Evolutionary conservation across 2,329 filamentous ascomycete species (phyloP), one percentile per base, ranked within the genome.

Genomic region (Herpotrichia juniperi): DNA sequence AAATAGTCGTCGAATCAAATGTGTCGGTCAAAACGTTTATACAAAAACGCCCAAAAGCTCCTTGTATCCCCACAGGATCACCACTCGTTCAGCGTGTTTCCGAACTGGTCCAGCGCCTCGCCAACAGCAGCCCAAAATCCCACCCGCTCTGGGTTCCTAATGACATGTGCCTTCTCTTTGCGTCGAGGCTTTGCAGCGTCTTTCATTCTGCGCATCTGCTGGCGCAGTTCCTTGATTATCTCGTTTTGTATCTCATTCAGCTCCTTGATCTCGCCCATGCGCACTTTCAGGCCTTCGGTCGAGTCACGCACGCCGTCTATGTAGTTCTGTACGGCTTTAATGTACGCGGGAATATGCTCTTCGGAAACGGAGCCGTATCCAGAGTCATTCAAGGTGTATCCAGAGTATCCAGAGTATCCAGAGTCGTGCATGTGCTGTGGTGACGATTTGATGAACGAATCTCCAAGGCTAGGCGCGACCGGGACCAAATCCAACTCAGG

Each of bases 181-280:
- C 31, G 16, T 39, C 14, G 31, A 22, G 21, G 6, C 19, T 22
- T 16, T 14, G 19, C 3, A 7, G 9, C 9, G 14, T 31, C 28
- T 11, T 51, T n/a, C 25, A 8, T 24, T 51, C 21, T 25, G 31
- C 44, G 31, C 42, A 50, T 26, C 25, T 71, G 62, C 12, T 46
- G 50, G 4, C 68, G 58, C 40, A 73, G 42, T 16, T 69, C 62
- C 21, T 56, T 40, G 43, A 73, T 72, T 55, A 70, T 62, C 25
- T 71, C 69, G 19, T 65, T 46, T 26, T 69, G 66, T 25, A 72
- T 69, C 30, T 54, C 55, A 39, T 73, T 72, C 37, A 73, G 51
- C 17, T 64, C 60, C 50, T 68, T 69, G 39, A 67, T 57, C 52
- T 73, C 70, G 7, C 71, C 68, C n/a, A 71, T 55, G 21, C 69